These are phyloP conservation scores for Paramyrothecium sp. DNA, from an alignment of 2,329 filamentous ascomycete species.

Conservation along the genomic window DNA sequence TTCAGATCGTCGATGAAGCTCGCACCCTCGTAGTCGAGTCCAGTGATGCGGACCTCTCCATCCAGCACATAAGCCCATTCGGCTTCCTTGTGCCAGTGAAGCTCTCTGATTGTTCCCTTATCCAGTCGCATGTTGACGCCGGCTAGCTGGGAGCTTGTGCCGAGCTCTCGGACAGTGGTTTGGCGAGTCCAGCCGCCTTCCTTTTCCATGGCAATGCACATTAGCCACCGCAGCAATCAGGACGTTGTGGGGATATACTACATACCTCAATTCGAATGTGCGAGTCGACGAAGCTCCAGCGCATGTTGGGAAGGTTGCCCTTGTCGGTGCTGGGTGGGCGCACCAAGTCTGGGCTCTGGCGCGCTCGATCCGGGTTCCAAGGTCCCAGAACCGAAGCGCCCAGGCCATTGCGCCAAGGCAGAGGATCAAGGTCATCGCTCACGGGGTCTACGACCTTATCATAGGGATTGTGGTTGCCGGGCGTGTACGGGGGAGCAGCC, in stretches of 20 bases:
- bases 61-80: constrained; percentile 77
- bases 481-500: constrained; percentile 53
- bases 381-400: constrained; percentile 69
- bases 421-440: constrained; percentile 59
- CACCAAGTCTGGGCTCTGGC: constrained; percentile 69
- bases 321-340: constrained; percentile 72
- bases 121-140: constrained; percentile 78
- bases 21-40: constrained; percentile 71
- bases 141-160: constrained; percentile 67
- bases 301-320: constrained; percentile 68
- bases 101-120: constrained; percentile 69
- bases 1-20: constrained; percentile 75
- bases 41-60: constrained; percentile 69
- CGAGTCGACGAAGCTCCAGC: constrained; percentile 68
- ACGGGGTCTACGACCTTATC: constrained; percentile 62
- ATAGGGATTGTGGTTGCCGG: constrained; percentile 57
- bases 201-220: constrained; percentile 29
- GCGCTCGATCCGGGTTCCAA: constrained; percentile 64
- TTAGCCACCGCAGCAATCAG: not conserved
- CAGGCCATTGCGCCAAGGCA: constrained; percentile 62
- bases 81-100: constrained; percentile 80
- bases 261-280: constrained; percentile 62
- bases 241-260: not conserved
- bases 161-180: constrained; percentile 65
- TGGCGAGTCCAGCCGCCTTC: constrained; percentile 77